These are phyloP conservation scores for Leptographium radiaticola DNA, from an alignment of 2,329 filamentous ascomycete species.

Conservation along the genomic window DNA sequence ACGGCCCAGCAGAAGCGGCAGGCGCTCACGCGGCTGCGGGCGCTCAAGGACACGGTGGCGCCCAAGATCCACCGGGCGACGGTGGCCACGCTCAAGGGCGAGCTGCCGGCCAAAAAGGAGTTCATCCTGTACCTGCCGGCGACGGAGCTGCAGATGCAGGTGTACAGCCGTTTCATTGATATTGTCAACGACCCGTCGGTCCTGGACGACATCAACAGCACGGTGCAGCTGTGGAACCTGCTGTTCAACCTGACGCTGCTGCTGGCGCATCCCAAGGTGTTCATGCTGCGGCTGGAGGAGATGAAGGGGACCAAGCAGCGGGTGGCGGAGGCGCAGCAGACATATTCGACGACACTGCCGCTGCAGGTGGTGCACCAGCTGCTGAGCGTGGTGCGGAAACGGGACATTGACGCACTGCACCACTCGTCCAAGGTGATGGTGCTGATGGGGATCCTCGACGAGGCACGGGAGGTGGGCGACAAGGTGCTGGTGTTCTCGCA, in stretches of 20 bases:
- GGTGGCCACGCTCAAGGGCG: constrained; percentile 47
- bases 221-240: constrained; percentile 18
- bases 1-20: constrained; percentile 36
- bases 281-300: constrained; percentile 23
- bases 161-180: constrained; percentile 42
- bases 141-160: constrained; percentile 46
- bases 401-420: constrained; percentile 28
- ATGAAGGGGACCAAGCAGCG: constrained; percentile 6
- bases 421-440: constrained; percentile 58
- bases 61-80: constrained; percentile 70
- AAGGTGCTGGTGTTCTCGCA: constrained; percentile 75
- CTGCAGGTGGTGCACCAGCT: constrained; percentile 17
- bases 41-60: constrained; percentile 57
- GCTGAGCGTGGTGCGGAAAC: constrained; percentile 23
- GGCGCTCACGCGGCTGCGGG: constrained; percentile 53
- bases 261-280: constrained; percentile 38
- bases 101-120: constrained; percentile 64
- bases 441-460: constrained; percentile 55
- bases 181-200: constrained; percentile 3
- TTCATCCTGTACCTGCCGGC: constrained; percentile 67
- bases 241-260: constrained; percentile 34
- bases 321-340: neutral
- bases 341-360: constrained; percentile 13
- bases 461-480: constrained; percentile 48
- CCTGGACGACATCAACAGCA: constrained; percentile 1